Evolutionary conservation across 2,329 filamentous ascomycete species (phyloP).

Genomic region (Escovopsis sp.): DNA sequence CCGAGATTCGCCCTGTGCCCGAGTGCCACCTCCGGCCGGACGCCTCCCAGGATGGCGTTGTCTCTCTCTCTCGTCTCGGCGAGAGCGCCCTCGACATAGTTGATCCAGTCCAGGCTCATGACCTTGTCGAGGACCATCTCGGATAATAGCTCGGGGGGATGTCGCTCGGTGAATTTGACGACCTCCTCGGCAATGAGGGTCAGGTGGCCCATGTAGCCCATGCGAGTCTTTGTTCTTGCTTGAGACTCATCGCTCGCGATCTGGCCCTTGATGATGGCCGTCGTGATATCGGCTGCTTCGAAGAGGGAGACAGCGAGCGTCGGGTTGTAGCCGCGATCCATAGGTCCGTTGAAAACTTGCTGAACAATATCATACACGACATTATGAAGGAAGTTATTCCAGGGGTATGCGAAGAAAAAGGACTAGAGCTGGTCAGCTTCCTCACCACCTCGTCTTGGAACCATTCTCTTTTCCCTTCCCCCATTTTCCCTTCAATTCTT

Average conservation of each 20-base stretch:
- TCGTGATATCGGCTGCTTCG: constrained; percentile 76
- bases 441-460: too few relatives aligned
- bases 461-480: too few relatives aligned
- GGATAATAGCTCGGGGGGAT: constrained; percentile 76
- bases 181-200: constrained; percentile 97
- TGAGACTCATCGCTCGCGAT: constrained; percentile 76
- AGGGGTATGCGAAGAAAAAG: constrained; percentile 96
- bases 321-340: constrained; percentile 90
- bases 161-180: constrained; percentile 92
- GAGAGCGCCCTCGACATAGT: constrained; percentile 85
- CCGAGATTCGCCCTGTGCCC: constrained; percentile 56
- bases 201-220: constrained; percentile 97
- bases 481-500: too few relatives aligned
- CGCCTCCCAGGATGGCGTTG: constrained; percentile 94
- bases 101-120: constrained; percentile 79
- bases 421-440: constrained; percentile 36
- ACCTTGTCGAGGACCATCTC: constrained; percentile 76
- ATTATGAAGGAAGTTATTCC: constrained; percentile 99
- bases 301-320: constrained; percentile 85
- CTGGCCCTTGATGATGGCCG: constrained; percentile 85
- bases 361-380: constrained; percentile 98
- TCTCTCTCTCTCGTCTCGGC: constrained; percentile 90
- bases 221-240: constrained; percentile 67
- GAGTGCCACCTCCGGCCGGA: constrained; percentile 79
- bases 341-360: constrained; percentile 96